phyloP scores from a whole-genome alignment of 2,329 filamentous ascomycete genomes.

The Penicillium crustosum region DNA sequence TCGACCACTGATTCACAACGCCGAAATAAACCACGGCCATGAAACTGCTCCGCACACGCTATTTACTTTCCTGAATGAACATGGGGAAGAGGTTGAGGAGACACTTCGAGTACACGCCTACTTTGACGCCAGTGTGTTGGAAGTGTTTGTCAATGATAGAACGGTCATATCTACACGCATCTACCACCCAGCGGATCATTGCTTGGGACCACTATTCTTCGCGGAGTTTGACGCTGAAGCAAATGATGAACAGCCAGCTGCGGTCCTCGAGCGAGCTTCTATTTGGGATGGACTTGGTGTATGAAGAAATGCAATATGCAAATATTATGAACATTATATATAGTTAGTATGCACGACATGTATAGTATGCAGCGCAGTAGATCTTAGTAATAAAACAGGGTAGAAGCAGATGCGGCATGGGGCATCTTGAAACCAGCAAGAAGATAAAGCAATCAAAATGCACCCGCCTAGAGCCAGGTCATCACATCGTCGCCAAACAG shows the following conservation, averaged over 20 bases:
- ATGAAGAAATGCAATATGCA: neutral
- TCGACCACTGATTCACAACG: slow-evolving; percentile 29
- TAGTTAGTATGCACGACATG: neutral
- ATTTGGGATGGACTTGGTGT: slow-evolving; percentile 29
- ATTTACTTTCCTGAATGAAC: slow-evolving; percentile 35
- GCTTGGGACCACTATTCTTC: slow-evolving; percentile 25
- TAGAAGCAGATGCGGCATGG: neutral
- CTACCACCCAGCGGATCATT: slow-evolving; percentile 26
- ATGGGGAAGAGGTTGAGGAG: slow-evolving; percentile 31
- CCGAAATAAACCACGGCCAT: slow-evolving; percentile 37
- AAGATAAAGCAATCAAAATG: slow-evolving; percentile 6
- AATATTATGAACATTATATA: slow-evolving; percentile 7
- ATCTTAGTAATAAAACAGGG: slow-evolving; percentile 10
- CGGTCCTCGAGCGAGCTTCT: slow-evolving; percentile 19
- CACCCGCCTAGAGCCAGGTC: slow-evolving; percentile 15
- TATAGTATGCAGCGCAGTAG: neutral
- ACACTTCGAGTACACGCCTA: slow-evolving; percentile 44
- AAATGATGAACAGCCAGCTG: neutral
- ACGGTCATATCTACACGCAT: slow-evolving; percentile 45
- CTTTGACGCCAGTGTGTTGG: slow-evolving; percentile 46
- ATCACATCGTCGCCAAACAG: slow-evolving; percentile 21
- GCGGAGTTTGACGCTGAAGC: slow-evolving; percentile 11
- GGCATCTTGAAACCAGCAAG: slow-evolving; percentile 3
- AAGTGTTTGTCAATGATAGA: slow-evolving; percentile 49
- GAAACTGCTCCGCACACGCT: slow-evolving; percentile 50